Evolutionary conservation across 2,329 filamentous ascomycete species (phyloP).

Genomic region (Epichloe sibirici): DNA sequence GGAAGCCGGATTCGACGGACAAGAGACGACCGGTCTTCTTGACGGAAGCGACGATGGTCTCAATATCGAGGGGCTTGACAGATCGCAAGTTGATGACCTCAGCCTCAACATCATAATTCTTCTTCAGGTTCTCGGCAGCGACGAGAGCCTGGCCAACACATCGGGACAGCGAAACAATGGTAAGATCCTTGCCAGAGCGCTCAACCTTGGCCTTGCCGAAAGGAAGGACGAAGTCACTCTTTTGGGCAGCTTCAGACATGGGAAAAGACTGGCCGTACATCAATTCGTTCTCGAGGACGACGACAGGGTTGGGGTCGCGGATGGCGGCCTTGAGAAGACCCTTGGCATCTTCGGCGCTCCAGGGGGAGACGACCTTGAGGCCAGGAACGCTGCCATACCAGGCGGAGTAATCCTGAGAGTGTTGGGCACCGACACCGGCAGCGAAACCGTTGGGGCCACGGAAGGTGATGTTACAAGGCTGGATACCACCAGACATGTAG

Average conservation of each 20-base stretch:
- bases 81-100: conserved; percentile 98
- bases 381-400: conserved; percentile 99
- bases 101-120: conserved; percentile 88
- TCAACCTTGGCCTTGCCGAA: conserved; percentile 99
- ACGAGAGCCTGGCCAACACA: conserved; percentile 85
- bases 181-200: conserved; percentile 88
- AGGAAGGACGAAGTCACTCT: conserved; percentile 90
- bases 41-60: conserved; percentile 89
- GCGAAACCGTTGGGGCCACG: conserved; percentile 98
- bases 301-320: conserved; percentile 93
- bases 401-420: conserved; percentile 96
- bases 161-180: conserved; percentile 87
- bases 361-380: conserved; percentile 94
- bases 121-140: conserved; percentile 84
- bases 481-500: conserved; percentile 99
- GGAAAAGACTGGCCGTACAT: conserved; percentile 93
- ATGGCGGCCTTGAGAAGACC: conserved; percentile 96
- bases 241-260: conserved; percentile 94
- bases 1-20: conserved; percentile 90
- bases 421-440: conserved; percentile 87
- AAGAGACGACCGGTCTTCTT: conserved; percentile 97
- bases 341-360: conserved; percentile 97
- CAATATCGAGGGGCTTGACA: conserved; percentile 90
- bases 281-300: conserved; percentile 77
- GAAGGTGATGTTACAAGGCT: conserved; percentile 99